phyloP scores from a whole-genome alignment of 2,329 filamentous ascomycete species.

The Paecilomyces niveus region DNA sequence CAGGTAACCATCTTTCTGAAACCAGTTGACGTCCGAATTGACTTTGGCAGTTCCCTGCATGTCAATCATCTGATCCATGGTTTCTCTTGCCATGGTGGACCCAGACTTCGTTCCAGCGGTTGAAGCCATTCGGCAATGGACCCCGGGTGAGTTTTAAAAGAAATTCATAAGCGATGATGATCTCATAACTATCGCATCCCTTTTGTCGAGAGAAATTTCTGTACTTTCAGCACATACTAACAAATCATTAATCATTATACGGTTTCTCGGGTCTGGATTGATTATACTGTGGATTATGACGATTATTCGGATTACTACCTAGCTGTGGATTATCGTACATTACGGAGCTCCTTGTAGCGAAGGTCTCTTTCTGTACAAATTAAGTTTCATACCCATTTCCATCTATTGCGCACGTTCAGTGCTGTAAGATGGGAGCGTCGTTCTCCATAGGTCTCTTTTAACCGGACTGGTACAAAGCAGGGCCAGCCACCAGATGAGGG shows the following conservation, averaged over 20 bases:
- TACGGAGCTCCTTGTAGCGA: not conserved
- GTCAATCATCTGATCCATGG: not conserved
- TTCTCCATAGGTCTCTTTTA: slow-evolving; percentile 35
- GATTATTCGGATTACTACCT: not conserved
- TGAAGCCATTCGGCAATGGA: not conserved
- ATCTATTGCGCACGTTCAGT: not conserved
- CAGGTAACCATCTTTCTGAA: not conserved
- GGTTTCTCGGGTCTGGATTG: not conserved
- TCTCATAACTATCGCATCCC: not conserved
- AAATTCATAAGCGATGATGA: not conserved
- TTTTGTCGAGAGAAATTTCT: not conserved
- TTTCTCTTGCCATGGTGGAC: not conserved
- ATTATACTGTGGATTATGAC: not conserved
- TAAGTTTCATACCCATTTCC: not conserved
- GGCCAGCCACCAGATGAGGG: slow-evolving; percentile 63
- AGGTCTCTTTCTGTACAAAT: not conserved
- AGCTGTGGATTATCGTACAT: not conserved
- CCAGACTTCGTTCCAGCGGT: not conserved
- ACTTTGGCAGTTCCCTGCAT: not conserved
- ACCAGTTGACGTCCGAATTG: not conserved
- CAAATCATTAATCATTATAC: not conserved
- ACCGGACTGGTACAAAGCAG: slow-evolving; percentile 71
- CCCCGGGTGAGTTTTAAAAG: not conserved
- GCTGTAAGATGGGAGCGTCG: not conserved
- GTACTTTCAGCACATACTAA: not conserved